Evolutionary conservation across 1,139 yeast species (phyloP).

Genomic region (Scheffersomyces stambukii): DNA sequence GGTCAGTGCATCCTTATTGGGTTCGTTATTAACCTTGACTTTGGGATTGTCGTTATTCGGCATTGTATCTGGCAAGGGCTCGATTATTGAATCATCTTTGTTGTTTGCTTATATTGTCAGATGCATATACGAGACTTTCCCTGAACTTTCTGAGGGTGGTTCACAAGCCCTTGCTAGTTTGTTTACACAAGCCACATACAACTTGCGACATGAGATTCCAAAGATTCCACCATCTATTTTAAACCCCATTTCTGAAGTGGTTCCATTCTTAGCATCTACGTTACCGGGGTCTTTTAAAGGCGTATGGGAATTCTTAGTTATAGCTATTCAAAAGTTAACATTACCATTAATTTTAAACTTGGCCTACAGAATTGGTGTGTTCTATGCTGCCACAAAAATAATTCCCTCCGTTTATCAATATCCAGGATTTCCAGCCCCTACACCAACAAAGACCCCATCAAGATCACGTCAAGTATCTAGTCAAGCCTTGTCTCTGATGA

Average conservation of each 20-base stretch:
- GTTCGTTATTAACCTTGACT: constrained; percentile 77
- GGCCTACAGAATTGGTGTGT: constrained; percentile 81
- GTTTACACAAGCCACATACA: constrained; percentile 35
- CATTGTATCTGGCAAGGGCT: constrained; percentile 76
- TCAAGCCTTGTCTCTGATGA: constrained; percentile 7
- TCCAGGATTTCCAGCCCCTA: constrained; percentile 26
- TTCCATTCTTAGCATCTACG: constrained; percentile 49
- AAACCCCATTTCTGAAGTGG: constrained; percentile 35
- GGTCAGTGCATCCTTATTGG: constrained; percentile 76
- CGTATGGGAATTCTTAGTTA: constrained; percentile 62
- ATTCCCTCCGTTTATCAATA: constrained; percentile 69
- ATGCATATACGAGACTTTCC: constrained; percentile 86
- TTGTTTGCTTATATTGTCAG: constrained; percentile 88
- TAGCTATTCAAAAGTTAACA: constrained; percentile 72
- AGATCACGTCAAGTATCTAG: constrained; percentile 12
- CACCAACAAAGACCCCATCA: constrained; percentile 33
- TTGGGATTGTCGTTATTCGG: constrained; percentile 78
- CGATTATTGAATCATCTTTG: constrained; percentile 83
- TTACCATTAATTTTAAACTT: constrained; percentile 78
- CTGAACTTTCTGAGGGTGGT: constrained; percentile 63
- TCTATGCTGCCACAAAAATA: constrained; percentile 90
- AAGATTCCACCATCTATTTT: constrained; percentile 38
- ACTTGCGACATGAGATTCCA: constrained; percentile 36
- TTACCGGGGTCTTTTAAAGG: constrained; percentile 59
- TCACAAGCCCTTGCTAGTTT: constrained; percentile 34